phyloP scores from a whole-genome alignment of 441 rosid genomes.

The Pelargonium myrrhifolium region DNA sequence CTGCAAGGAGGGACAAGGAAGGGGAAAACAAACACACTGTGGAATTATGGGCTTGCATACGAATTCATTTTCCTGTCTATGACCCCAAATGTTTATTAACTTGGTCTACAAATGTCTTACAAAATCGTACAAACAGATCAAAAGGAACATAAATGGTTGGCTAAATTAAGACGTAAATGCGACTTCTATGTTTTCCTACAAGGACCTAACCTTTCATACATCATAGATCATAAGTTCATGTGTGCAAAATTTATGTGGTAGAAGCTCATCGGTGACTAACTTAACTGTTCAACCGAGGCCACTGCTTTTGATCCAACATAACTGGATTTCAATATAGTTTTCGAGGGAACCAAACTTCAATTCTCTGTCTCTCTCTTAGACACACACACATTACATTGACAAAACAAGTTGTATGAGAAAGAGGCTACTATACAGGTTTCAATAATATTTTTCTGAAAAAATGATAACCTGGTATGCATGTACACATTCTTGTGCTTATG shows the following conservation, averaged over 20 bases:
- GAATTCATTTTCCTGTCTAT: not conserved
- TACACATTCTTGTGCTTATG: not conserved
- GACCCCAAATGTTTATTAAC: not conserved
- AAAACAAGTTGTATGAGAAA: not conserved
- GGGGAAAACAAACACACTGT: not conserved
- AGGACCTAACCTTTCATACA: not conserved
- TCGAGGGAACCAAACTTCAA: no score
- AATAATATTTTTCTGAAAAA: not conserved
- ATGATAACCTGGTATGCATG: conserved; percentile 1
- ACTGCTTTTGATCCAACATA: no score
- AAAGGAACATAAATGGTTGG: not conserved
- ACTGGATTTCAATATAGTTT: no score
- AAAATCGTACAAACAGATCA: not conserved
- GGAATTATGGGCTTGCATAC: not conserved
- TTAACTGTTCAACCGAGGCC: not conserved
- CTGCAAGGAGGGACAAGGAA: not conserved
- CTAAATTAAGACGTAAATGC: not conserved
- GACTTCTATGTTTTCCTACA: not conserved
- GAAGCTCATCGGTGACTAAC: not conserved
- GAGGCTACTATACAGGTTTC: not conserved
- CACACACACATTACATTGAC: not conserved
- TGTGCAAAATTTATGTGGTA: not conserved
- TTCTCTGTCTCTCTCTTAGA: no score
- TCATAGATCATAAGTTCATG: not conserved
- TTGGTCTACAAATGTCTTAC: not conserved